Conservation (phyloP, 2,329 filamentous ascomycete species). For the Scedosporium boydii region DNA sequence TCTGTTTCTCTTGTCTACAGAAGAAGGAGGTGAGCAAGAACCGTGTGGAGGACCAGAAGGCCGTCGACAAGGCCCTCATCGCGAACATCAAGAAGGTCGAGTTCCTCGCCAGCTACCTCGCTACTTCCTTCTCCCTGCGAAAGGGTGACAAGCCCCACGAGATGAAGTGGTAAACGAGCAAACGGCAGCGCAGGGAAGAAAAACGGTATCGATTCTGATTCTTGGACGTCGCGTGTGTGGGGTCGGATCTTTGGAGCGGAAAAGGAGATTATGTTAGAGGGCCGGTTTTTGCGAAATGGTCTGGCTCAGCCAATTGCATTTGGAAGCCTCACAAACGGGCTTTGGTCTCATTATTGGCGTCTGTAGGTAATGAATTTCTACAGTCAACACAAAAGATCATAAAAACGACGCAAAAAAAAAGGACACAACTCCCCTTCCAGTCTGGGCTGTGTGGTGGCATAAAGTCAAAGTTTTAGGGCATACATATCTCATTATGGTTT, state of each 20-base stretch:
- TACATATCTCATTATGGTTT: neutral
- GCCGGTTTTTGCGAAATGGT: slow-evolving; percentile 35
- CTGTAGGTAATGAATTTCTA: slow-evolving; percentile 53
- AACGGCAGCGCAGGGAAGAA: neutral
- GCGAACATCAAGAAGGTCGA: slow-evolving; percentile 98
- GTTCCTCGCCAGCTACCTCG: slow-evolving; percentile 86
- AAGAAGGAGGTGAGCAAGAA: slow-evolving; percentile 94
- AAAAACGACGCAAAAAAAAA: slow-evolving; percentile 29
- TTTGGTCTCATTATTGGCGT: slow-evolving; percentile 57
- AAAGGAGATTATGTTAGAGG: slow-evolving; percentile 35
- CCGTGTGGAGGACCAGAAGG: slow-evolving; percentile 96
- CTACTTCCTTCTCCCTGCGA: slow-evolving; percentile 93
- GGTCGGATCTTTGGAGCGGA: slow-evolving; percentile 17
- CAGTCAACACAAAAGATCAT: slow-evolving; percentile 43
- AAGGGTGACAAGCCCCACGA: slow-evolving; percentile 99
- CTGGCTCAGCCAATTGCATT: slow-evolving; percentile 56
- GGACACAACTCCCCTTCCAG: neutral
- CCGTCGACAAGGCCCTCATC: slow-evolving; percentile 91
- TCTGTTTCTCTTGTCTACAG: slow-evolving; percentile 38
- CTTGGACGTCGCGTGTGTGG: neutral
- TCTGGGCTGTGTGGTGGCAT: neutral
- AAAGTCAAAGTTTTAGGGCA: neutral
- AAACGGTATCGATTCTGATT: slow-evolving; percentile 7
- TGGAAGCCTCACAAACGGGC: slow-evolving; percentile 44
- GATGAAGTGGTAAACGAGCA: slow-evolving; percentile 84